A percentile compares a stretch with the other conserved stretches of the same genome.
Conservation (phyloP, 768 basidiomycete species). For the Lanmaoa pseudosensibilis region DNA sequence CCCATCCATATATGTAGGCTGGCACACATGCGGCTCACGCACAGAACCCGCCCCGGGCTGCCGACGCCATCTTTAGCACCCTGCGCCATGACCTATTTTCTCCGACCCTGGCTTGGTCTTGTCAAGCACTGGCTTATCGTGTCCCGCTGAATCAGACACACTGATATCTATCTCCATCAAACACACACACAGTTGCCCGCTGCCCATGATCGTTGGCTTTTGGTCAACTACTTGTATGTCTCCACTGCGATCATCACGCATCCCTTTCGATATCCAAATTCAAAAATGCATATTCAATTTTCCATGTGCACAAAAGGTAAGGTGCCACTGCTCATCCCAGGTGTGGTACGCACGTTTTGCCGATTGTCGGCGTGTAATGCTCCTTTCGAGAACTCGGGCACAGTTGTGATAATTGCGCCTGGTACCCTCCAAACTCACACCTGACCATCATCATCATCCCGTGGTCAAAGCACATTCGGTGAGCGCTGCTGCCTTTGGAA, state of each 20-base stretch:
- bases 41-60: neutral
- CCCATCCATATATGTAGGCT: neutral
- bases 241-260: constrained; percentile 12
- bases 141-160: neutral
- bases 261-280: neutral
- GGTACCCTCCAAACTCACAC: neutral
- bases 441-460: neutral
- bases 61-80: constrained; percentile 4
- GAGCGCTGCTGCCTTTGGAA: neutral
- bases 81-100: neutral
- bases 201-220: neutral
- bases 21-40: neutral
- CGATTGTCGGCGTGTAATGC: neutral
- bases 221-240: neutral
- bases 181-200: neutral
- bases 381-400: neutral
- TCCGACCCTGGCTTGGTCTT: neutral
- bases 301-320: neutral
- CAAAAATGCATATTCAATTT: neutral
- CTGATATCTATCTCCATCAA: constrained; percentile 9
- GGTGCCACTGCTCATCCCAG: neutral
- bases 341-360: neutral
- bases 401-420: neutral
- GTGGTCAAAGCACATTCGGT: neutral
- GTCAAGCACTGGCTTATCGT: neutral